phyloP scores from a whole-genome alignment of 1,284 basidiomycete genomes.

The Volvariella volvacea region DNA sequence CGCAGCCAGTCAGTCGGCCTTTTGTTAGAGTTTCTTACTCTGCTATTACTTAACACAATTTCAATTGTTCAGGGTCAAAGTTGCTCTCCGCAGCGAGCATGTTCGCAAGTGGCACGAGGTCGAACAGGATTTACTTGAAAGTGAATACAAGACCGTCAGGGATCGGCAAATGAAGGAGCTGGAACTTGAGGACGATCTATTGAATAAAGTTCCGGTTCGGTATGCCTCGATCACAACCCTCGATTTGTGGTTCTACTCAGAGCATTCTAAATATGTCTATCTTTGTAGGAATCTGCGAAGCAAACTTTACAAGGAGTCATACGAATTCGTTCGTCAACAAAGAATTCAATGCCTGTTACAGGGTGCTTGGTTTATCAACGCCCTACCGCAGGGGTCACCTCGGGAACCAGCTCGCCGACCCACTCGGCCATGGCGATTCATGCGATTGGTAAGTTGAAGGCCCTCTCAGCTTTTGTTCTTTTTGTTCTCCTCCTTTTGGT shows the following conservation, averaged over 20 bases:
- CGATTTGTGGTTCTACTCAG: constrained; percentile 4
- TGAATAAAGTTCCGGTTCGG: constrained; percentile 82
- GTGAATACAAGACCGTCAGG: constrained; percentile 82
- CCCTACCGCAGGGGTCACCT: constrained; percentile 44
- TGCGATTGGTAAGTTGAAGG: constrained; percentile 52
- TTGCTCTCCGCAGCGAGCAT: constrained; percentile 73
- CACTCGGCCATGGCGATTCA: constrained; percentile 68
- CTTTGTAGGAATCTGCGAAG: constrained; percentile 69
- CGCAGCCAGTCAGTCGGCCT: constrained; percentile 70
- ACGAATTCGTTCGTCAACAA: constrained; percentile 89
- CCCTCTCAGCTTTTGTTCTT: background rate
- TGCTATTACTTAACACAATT: constrained; percentile 1
- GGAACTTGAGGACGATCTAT: constrained; percentile 85
- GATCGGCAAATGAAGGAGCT: constrained; percentile 93
- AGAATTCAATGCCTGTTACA: constrained; percentile 82
- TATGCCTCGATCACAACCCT: constrained; percentile 26
- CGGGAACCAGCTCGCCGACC: constrained; percentile 50
- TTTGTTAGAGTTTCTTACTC: background rate
- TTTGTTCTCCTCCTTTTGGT: constrained; percentile 2
- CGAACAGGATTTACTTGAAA: constrained; percentile 79
- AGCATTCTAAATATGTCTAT: constrained; percentile 2
- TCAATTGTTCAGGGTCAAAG: constrained; percentile 52
- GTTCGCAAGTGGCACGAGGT: constrained; percentile 80
- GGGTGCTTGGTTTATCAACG: constrained; percentile 90
- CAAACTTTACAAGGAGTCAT: constrained; percentile 87